Evolutionary conservation across 2,329 filamentous ascomycete genomes (phyloP).

Genomic region (Fusarium equiseti): DNA sequence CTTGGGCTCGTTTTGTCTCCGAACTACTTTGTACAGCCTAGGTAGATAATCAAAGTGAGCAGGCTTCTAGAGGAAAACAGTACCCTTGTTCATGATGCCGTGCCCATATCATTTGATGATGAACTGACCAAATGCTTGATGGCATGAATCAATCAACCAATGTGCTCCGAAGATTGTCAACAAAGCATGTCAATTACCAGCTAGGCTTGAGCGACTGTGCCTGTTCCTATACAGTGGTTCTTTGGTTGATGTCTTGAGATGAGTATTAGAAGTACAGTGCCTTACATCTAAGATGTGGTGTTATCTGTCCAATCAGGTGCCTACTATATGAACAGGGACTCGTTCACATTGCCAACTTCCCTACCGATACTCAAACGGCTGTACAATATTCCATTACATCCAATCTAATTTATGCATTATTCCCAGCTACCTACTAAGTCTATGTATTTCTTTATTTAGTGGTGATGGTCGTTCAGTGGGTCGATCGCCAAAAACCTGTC

Average conservation of each 20-base stretch:
- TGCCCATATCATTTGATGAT: neutral
- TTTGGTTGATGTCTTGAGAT: neutral
- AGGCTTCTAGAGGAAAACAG: neutral
- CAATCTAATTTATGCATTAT: neutral
- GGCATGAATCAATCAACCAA: neutral
- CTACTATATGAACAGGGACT: neutral
- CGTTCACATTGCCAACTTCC: neutral
- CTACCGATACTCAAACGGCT: neutral
- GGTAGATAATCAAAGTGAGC: neutral
- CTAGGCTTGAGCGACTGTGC: neutral
- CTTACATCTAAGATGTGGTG: neutral
- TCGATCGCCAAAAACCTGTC: slow-evolving; percentile 13
- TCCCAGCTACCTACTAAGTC: neutral
- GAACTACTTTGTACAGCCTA: neutral
- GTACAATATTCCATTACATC: neutral
- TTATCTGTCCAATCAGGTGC: neutral
- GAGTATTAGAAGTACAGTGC: neutral
- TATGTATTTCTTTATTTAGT: neutral
- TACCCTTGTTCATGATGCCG: neutral
- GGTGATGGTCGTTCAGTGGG: neutral
- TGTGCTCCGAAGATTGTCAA: neutral
- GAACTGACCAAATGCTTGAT: neutral
- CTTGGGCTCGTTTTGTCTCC: neutral
- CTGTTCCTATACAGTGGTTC: neutral
- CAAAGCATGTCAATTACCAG: neutral